Evolutionary conservation across 352 stramenopile genomes (phyloP).

Genomic region (Globisporangium rhizosaccharum): DNA sequence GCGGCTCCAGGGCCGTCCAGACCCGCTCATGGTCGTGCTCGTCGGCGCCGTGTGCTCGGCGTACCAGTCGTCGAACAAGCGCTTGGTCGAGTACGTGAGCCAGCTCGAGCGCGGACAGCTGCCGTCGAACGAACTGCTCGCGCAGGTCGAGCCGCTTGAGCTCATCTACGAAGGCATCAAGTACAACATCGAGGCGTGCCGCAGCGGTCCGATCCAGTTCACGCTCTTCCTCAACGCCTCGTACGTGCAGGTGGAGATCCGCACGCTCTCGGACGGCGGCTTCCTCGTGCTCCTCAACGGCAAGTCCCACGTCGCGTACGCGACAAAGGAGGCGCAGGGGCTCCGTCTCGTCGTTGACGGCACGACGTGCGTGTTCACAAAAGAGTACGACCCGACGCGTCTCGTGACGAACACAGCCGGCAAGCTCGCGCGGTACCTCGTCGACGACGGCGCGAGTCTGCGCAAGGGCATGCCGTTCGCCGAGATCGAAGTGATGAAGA

Average conservation of each 20-base stretch:
- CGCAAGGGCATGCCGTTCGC: constrained; percentile 83
- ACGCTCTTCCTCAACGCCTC: constrained; percentile 87
- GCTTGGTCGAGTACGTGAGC: constrained; percentile 73
- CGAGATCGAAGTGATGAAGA: constrained; percentile 99
- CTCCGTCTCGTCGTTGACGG: constrained; percentile 93
- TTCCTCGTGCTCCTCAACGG: constrained; percentile 97
- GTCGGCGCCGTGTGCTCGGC: constrained; percentile 84
- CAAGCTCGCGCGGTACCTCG: constrained; percentile 99
- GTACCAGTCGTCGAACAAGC: constrained; percentile 71
- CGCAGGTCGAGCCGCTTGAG: constrained; percentile 86
- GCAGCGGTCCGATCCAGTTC: constrained; percentile 90
- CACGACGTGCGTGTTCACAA: constrained; percentile 96
- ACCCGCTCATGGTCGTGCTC: constrained; percentile 84
- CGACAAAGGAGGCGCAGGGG: constrained; percentile 87
- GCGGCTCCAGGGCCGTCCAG: constrained; percentile 71
- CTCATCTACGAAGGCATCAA: constrained; percentile 99
- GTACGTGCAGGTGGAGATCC: constrained; percentile 92
- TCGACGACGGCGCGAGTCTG: constrained; percentile 91
- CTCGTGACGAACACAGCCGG: constrained; percentile 97
- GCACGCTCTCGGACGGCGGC: constrained; percentile 95
- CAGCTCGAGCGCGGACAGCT: constrained; percentile 91
- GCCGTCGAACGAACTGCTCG: constrained; percentile 85
- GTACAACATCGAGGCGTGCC: constrained; percentile 93
- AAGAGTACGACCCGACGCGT: constrained; percentile 98
- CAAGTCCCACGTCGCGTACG: constrained; percentile 96